Evolutionary conservation across 2,329 filamentous ascomycete species (phyloP), one percentile per base, ranked within the genome.

Genomic region (Trichoderma sp.): DNA sequence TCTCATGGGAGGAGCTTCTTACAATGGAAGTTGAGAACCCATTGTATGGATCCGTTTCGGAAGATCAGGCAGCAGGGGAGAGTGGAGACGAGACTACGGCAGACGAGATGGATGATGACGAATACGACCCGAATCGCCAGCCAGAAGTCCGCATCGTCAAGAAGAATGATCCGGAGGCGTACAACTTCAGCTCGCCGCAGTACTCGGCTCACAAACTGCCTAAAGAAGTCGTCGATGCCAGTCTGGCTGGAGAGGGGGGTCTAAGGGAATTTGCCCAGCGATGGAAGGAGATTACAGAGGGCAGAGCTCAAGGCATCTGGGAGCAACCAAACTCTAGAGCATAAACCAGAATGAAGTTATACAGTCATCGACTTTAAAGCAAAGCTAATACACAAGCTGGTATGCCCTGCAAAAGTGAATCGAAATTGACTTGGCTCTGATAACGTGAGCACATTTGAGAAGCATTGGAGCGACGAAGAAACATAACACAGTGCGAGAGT

Each of bases 191-290:
- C 72, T 91, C 92, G 5, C 88, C 93, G 1, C 92, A 95, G 76
- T 98, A 97, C 79, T 97, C 94, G 71, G 95, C 96, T 3, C 95
- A 98, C 77, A 99, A 98, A 81, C 82, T 99, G 74, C 96, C 96
- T 0, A 94, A 91, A 78, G 96, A 99, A 74, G 93, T 98, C 2
- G 94, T 97, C 3, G 88, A 91, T 73, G 89, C 89, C 24, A 87
- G 88, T 73, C 75, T 87, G 73, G 86, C 86, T 1, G 91, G 92
- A 4, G 88, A 92, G 68, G 92, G 91, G 3, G 91, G 91, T 0
- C 86, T 98, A 82, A 86, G 90, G 71, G 94, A 97, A 80, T 94
- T 96, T 81, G 88, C 92, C 71, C 85, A 86, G 73, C 87, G 90
- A 76, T 95, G 92, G 92, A 89, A 88, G 76, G 85, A 90, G 71